These are phyloP conservation scores for Hymenoscyphus albidus DNA, from an alignment of 2,329 filamentous ascomycete genomes.

Conservation along the genomic window DNA sequence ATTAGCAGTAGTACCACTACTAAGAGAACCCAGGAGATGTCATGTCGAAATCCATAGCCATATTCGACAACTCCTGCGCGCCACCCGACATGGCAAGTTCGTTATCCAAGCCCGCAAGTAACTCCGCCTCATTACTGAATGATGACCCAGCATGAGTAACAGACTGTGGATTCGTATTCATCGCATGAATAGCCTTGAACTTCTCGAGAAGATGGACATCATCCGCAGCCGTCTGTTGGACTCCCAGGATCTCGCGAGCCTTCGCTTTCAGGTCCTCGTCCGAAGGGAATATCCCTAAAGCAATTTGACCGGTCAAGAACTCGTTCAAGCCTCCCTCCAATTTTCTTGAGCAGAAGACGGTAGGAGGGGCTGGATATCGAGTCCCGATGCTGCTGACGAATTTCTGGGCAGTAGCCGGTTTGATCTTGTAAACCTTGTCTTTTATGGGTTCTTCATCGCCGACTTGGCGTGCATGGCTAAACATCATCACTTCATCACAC, in stretches of 20 bases:
- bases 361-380: slow-evolving; percentile 45
- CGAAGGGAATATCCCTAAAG: slow-evolving; percentile 42
- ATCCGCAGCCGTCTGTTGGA: slow-evolving; percentile 50
- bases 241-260: slow-evolving; percentile 47
- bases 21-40: slow-evolving; percentile 14
- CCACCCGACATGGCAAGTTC: slow-evolving; percentile 13
- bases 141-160: neutral
- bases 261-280: slow-evolving; percentile 46
- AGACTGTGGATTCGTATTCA: slow-evolving; percentile 3
- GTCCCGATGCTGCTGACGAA: slow-evolving; percentile 44
- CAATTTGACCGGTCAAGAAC: slow-evolving; percentile 44
- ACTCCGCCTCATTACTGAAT: slow-evolving; percentile 18
- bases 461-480: neutral
- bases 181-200: slow-evolving; percentile 39
- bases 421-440: slow-evolving; percentile 41
- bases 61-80: neutral
- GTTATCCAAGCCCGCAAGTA: slow-evolving; percentile 24
- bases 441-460: slow-evolving; percentile 22
- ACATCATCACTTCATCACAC: slow-evolving; percentile 30
- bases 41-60: slow-evolving; percentile 16
- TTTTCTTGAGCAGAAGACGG: slow-evolving; percentile 56
- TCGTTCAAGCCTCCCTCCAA: slow-evolving; percentile 51
- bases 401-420: slow-evolving; percentile 45
- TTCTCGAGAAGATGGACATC: slow-evolving; percentile 49
- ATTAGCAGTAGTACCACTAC: slow-evolving; percentile 18